Percentiles rank a stretch among this genome's conserved stretches.
Evolutionary conservation across 2,329 filamentous ascomycete species (phyloP).

Genomic region (Aschersonia sp.): DNA sequence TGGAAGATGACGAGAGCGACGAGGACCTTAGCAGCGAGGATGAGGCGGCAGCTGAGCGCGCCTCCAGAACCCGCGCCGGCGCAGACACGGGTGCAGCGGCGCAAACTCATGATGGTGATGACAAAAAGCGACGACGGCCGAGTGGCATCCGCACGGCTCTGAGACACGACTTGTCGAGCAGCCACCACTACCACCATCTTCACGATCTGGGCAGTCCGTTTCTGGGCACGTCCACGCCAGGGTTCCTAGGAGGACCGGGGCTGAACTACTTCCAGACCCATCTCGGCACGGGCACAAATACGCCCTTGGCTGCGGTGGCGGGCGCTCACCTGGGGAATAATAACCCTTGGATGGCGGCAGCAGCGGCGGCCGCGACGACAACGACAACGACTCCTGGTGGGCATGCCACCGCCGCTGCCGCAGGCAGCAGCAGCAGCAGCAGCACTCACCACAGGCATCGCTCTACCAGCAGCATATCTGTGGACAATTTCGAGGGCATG

Average conservation of each 20-base stretch:
- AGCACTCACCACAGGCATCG: constrained; percentile 28
- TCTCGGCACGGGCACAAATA: constrained; percentile 61
- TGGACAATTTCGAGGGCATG: constrained; percentile 20
- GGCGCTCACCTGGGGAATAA: constrained; percentile 37
- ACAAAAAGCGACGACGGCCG: constrained; percentile 4
- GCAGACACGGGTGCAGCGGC: neutral
- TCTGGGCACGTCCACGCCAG: constrained; percentile 44
- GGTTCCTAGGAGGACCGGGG: constrained; percentile 58
- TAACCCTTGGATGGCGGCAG: constrained; percentile 18
- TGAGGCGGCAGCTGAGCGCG: constrained; percentile 9
- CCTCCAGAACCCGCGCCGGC: neutral
- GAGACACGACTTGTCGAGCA: constrained; percentile 15
- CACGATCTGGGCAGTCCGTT: constrained; percentile 40
- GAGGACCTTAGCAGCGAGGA: constrained; percentile 13
- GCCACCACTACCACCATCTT: no score
- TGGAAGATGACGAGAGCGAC: constrained; percentile 35
- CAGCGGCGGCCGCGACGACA: constrained; percentile 12
- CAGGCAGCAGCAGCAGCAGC: constrained; percentile 10
- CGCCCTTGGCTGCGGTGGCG: constrained; percentile 65
- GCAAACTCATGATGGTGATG: no score
- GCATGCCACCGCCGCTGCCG: neutral
- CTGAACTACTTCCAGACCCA: constrained; percentile 75
- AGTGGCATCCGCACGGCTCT: constrained; percentile 18
- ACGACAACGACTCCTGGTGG: no score
- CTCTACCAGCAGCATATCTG: constrained; percentile 31